phyloP scores from a whole-genome alignment of 176 grass and related monocot genomes.

The Aegilops speltoides region DNA sequence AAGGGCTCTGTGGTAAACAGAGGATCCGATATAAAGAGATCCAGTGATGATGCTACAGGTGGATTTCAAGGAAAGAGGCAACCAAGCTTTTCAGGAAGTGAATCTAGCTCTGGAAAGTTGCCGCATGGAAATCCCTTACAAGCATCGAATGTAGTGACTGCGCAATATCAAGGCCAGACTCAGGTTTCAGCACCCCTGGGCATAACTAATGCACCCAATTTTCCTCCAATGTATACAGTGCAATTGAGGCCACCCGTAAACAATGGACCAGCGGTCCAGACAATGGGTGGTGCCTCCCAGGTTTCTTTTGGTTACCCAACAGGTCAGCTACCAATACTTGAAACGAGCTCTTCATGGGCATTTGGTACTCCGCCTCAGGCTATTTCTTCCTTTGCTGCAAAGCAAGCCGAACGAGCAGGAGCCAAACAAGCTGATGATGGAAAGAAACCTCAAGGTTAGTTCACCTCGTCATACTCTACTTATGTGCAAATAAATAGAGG shows the following conservation, averaged over 20 bases:
- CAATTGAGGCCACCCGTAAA: slow-evolving; percentile 61
- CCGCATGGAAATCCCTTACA: slow-evolving; percentile 48
- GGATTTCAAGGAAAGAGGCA: slow-evolving; percentile 66
- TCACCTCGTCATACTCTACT: not conserved
- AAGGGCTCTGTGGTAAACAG: slow-evolving; percentile 57
- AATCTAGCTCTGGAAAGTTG: slow-evolving; percentile 53
- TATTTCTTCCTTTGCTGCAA: slow-evolving; percentile 39
- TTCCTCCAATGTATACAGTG: slow-evolving; percentile 44
- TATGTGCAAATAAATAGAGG: not conserved
- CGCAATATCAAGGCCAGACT: slow-evolving; percentile 46
- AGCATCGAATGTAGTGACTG: slow-evolving; percentile 37
- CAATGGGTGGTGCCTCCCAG: slow-evolving; percentile 35
- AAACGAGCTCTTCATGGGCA: slow-evolving; percentile 87
- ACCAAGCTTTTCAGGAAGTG: slow-evolving; percentile 50
- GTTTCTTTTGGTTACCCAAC: slow-evolving; percentile 85
- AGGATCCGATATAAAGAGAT: slow-evolving; percentile 50
- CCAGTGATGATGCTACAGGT: slow-evolving; percentile 46
- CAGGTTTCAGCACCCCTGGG: slow-evolving; percentile 43
- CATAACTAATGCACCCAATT: slow-evolving; percentile 38
- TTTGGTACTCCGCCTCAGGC: slow-evolving; percentile 55
- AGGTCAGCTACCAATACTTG: slow-evolving; percentile 81
- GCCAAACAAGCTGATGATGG: slow-evolving; percentile 45
- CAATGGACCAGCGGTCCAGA: slow-evolving; percentile 40
- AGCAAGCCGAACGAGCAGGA: slow-evolving; percentile 45
- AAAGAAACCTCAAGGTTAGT: slow-evolving; percentile 65